Evolutionary conservation across 2,329 filamentous ascomycete species (phyloP), one percentile per base, ranked within the genome.

Genomic region (Metarhizium humberi): DNA sequence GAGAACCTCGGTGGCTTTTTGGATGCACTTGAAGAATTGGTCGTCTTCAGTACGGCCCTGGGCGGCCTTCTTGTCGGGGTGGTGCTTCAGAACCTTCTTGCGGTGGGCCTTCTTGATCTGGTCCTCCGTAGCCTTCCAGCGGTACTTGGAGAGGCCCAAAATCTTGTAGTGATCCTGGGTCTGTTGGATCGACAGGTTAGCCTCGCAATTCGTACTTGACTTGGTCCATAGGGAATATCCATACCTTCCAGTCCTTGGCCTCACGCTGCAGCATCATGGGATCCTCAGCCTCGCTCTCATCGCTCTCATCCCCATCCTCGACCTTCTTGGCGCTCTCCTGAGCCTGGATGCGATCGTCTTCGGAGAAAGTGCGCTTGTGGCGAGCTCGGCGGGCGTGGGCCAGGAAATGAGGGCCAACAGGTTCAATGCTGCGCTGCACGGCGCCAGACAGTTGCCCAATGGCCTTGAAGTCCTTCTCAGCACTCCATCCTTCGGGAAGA

Each of bases 11-110:
- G 88, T 92, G 56, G 94, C 94, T 75, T 96, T 96, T 73, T 99
- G 95, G 73, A 99, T 99, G 75, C 95, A 99, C 82, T 99, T 99
- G 87, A 99, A 99, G 81, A 99, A 99, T 72, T 88, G 90, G 73
- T 99, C 94, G 74, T 96, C 92, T 67, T 97, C 92, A 63, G 84
- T 82, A 66, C 84, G 82, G 59, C 94, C 94, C 50, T 86, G 82
- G 32, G 94, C 94, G 16, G 95, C 94, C 78, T 95, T 95, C 86
- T 99, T 99, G 74, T 99, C 94, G 59, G 94, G 94, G 75, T 99
- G 94, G 74, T 99, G 94, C 77, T 91, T 92, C 62, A 99, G 87
- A 62, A 99, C 94, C 87, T 99, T 99, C 85, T 95, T 96, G 78
- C 94, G 90, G 78, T 99, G 92, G 63, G 95, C 94, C 66, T 90